Base-by-base conservation (phyloP, 495 filamentous ascomycete genomes). In the Annulohypoxylon bovei region DNA sequence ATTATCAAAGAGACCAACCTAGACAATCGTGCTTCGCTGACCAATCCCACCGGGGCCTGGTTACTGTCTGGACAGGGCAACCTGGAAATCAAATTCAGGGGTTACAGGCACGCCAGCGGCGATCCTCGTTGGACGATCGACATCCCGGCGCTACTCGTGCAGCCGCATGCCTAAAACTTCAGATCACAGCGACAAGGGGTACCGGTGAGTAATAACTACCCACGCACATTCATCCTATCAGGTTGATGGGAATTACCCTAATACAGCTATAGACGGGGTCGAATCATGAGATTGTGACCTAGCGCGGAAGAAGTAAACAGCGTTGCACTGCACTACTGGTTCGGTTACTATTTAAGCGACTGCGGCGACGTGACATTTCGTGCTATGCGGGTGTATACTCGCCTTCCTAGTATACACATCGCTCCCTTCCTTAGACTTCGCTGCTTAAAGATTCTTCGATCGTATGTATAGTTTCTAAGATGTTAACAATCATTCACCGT, bases 121-220 rank as follows among this genome's bases (percentile, higher is more conserved):
- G 30, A 68, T 62, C 62, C 55, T 27, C 40, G 68, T 56, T 62
- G 22, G 12, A 40, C 67, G 65, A 72, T 72, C 65, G 33, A 62
- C 70, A 68, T 56, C 65, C 65, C 70, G 65, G 70, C 61, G 65
- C 60, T 72, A 68, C 70, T 72, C 60, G 28, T 65, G 61, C 55
- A 72, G 70, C 70, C 65, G 70, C 70, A 72, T 58, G 49, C 55
- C 54, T 72, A 62, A 65, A 62, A 6, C 6, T 60, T 68, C 65
- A 50, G 60, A 68, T 65, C 52, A 49, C 56, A 40, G 60, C 63
- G 65, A 58, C 65, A 68, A 57, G 64, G 69, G 65, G 61, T 65
- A 25, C 22, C 46, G 68, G 52, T 62, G 60, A 61, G 22, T 65
- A 65, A 47, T 56, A 65, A 61, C 65, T 55, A 67, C 64, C 46